Evolutionary conservation across 805 yeast species (phyloP).

Genomic region (Metschnikowia koreensis): DNA sequence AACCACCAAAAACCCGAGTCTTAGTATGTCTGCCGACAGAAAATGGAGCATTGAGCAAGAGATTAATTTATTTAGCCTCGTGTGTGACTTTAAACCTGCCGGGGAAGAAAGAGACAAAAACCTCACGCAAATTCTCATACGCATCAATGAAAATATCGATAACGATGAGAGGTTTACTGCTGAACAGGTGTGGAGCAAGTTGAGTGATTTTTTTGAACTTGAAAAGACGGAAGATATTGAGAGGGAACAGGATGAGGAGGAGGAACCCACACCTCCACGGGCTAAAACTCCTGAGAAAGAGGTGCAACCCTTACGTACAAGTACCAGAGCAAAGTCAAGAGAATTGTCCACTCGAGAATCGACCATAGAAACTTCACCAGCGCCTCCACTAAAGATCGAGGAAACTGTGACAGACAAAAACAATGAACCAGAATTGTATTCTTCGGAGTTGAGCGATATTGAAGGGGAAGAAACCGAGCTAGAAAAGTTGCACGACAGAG

Average conservation of each 20-base stretch:
- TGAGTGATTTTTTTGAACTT: conserved; percentile 54
- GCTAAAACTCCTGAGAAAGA: conserved; percentile 1
- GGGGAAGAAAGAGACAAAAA: conserved; percentile 51
- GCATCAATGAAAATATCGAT: conserved; percentile 30
- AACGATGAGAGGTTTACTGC: conserved; percentile 34
- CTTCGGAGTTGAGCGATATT: conserved; percentile 23
- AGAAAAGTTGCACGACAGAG: conserved; percentile 18
- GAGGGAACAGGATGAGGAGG: conserved; percentile 19
- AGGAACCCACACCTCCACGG: not conserved
- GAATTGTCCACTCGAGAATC: conserved; percentile 1
- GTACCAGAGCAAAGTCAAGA: conserved; percentile 1
- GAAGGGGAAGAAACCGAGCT: conserved; percentile 18
- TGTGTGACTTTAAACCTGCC: conserved; percentile 67
- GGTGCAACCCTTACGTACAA: not conserved
- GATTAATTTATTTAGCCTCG: conserved; percentile 55
- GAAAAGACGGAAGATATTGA: conserved; percentile 57
- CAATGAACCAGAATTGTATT: conserved; percentile 9
- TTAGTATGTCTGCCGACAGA: conserved; percentile 1
- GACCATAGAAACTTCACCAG: not conserved
- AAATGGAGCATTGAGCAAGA: conserved; percentile 64
- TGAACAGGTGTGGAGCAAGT: conserved; percentile 56
- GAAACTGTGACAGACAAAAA: not conserved
- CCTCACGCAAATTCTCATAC: conserved; percentile 40
- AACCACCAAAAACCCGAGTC: not conserved
- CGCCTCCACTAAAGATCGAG: not conserved